A percentile compares a stretch with the other conserved stretches of the same genome.
phyloP scores from a whole-genome alignment of 306 rosid species.

The Styphnolobium japonicum region DNA sequence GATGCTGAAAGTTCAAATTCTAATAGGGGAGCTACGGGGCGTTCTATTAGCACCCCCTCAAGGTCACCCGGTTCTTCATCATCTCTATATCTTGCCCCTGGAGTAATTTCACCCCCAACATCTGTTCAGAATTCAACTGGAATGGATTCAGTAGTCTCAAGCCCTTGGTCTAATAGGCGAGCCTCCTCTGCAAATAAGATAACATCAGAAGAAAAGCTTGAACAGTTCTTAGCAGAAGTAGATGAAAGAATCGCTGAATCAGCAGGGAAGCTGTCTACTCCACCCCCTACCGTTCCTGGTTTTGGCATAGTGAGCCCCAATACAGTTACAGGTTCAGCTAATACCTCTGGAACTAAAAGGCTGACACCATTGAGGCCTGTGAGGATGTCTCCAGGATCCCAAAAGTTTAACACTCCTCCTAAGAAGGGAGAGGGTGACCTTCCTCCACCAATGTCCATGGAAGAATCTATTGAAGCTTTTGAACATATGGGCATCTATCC shows the following conservation, averaged over 20 bases:
- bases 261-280: conserved; percentile 80
- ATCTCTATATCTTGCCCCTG: conserved; percentile 66
- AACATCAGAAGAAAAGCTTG: conserved; percentile 83
- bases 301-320: conserved; percentile 71
- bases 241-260: conserved; percentile 78
- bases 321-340: conserved; percentile 61
- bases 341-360: conserved; percentile 80
- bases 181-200: conserved; percentile 60
- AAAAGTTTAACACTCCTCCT: conserved; percentile 87
- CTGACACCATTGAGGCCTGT: conserved; percentile 88
- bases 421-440: conserved; percentile 86
- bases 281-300: conserved; percentile 77
- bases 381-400: conserved; percentile 95
- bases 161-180: conserved; percentile 85
- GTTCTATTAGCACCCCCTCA: conserved; percentile 47
- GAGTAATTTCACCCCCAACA: conserved; percentile 54
- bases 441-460: conserved; percentile 95
- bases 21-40: conserved; percentile 49
- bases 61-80: conserved; percentile 61
- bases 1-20: conserved; percentile 52
- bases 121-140: conserved; percentile 54
- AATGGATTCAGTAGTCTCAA: conserved; percentile 46
- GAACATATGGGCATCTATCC: conserved; percentile 83
- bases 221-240: conserved; percentile 76
- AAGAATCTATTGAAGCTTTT: conserved; percentile 76